Conservation (phyloP, 106 monocot genomes). For the Amphibolis antarctica region DNA sequence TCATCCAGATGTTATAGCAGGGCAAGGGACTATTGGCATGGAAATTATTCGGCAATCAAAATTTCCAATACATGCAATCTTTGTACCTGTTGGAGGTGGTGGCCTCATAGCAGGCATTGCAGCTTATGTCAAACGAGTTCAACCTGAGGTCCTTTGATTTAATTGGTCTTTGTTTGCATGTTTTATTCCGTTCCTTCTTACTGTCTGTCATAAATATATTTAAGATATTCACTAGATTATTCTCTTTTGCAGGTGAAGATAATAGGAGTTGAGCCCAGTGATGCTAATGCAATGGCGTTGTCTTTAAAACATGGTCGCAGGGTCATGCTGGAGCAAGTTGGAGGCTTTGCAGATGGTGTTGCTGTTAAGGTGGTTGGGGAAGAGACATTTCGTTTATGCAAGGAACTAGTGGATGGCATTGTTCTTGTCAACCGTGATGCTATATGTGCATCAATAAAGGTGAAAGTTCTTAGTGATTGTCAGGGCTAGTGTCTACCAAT, state of each 20-base stretch:
- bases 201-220: neutral
- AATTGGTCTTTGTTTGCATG: neutral
- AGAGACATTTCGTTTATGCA: slow-evolving; percentile 84
- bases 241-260: slow-evolving; percentile 60
- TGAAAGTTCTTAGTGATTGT: slow-evolving; percentile 8
- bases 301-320: slow-evolving; percentile 89
- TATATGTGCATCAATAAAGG: slow-evolving; percentile 99
- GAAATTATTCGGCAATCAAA: slow-evolving; percentile 77
- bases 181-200: neutral
- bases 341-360: slow-evolving; percentile 98
- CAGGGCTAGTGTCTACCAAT: too few relatives aligned
- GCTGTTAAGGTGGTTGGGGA: slow-evolving; percentile 95
- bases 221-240: neutral
- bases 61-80: slow-evolving; percentile 78
- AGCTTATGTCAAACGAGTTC: slow-evolving; percentile 80
- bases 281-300: slow-evolving; percentile 98
- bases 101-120: slow-evolving; percentile 97
- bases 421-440: slow-evolving; percentile 98
- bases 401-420: slow-evolving; percentile 77
- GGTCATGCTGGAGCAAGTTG: slow-evolving; percentile 86
- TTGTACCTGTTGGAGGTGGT: slow-evolving; percentile 98
- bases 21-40: slow-evolving; percentile 95
- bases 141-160: slow-evolving; percentile 55
- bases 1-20: slow-evolving; percentile 79
- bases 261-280: slow-evolving; percentile 90